Evolutionary conservation across 768 basidiomycete genomes (phyloP), one percentile per base, ranked within the genome.

Genomic region (Tricholoma hemisulphureum): DNA sequence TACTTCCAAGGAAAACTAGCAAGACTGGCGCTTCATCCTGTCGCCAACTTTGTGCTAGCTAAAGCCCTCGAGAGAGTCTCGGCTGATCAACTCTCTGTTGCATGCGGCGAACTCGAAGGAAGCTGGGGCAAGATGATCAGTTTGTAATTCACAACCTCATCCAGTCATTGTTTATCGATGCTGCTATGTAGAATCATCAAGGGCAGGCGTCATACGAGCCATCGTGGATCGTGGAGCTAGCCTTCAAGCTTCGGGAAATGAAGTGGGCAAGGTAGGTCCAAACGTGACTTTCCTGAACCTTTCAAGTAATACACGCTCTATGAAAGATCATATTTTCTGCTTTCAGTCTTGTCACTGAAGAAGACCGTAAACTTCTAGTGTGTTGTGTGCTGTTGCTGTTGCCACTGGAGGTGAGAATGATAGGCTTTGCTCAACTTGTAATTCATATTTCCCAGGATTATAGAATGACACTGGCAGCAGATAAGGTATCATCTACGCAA

Each of bases 11-110:
- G 85, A n/a, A 86, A 87, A 60, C 75, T 97, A 34, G 72, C 80
- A 3, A 82, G 88, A 56, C 76, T 97, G 26, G 86, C 89, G 16
- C 76, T 81, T 18, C 96, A 99, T 71, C 93, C 95, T 2, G 90
- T 95, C 2, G 94, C 92, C 11, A 99, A 98, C 67, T 99, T 94
- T 65, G 95, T 98, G 20, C 78, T 95, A 4, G 89, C 95, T 0
- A 88, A 86, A 69, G 90, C 88, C 0, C 62, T 95, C 24, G 83
- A 84, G 51, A 78, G 91, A 46, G 69, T 86, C 11, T 75, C 81
- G n/a, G 75, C 71, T 16, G 72, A 74, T 4, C 84, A 89, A 59
- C 67, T 98, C 31, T 69, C 70, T 1, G 76, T 73, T 5, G 77
- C 83, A 14, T 79, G 86, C 45, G 63, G 71, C n/a, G 91, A 94